Evolutionary conservation across 2,329 filamentous ascomycete genomes (phyloP).

Genomic region (Trichoderma oligosporum): DNA sequence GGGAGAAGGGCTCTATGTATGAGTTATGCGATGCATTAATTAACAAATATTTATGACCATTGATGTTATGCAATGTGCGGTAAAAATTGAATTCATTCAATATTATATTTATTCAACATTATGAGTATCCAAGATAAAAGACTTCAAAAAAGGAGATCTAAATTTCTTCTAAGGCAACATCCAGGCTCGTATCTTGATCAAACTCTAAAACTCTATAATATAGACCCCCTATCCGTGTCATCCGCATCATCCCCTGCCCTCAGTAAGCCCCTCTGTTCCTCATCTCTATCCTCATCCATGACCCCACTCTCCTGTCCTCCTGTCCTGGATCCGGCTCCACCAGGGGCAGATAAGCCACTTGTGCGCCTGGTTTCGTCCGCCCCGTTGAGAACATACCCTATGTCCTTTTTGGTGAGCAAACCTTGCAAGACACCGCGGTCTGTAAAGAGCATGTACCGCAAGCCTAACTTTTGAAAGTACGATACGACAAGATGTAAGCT

Average conservation of each 20-base stretch:
- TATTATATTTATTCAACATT: not conserved
- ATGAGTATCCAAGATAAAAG: not conserved
- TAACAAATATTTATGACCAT: not conserved
- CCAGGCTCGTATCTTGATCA: too few relatives aligned
- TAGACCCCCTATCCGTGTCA: conserved; percentile 26
- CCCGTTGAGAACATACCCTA: conserved; percentile 88
- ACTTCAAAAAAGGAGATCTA: too few relatives aligned
- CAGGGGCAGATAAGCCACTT: conserved; percentile 25
- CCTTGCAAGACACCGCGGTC: conserved; percentile 80
- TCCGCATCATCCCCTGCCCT: conserved; percentile 36
- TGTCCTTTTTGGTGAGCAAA: conserved; percentile 92
- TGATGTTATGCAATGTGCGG: not conserved
- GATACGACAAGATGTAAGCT: conserved; percentile 79
- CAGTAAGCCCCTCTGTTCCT: conserved; percentile 44
- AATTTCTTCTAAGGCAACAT: too few relatives aligned
- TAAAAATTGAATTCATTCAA: too few relatives aligned
- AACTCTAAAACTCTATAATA: conserved; percentile 31
- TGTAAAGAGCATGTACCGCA: conserved; percentile 84
- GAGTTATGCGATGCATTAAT: conserved; percentile 11
- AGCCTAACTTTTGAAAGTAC: conserved; percentile 91
- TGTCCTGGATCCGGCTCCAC: conserved; percentile 4
- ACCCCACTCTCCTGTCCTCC: conserved; percentile 34
- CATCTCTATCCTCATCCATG: conserved; percentile 37
- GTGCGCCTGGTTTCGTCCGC: conserved; percentile 58
- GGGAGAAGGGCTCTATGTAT: not conserved